A percentile compares a stretch with the other conserved stretches of the same genome.
phyloP scores from a whole-genome alignment of 805 yeast species.

The Kurtzmaniella cleridarum region DNA sequence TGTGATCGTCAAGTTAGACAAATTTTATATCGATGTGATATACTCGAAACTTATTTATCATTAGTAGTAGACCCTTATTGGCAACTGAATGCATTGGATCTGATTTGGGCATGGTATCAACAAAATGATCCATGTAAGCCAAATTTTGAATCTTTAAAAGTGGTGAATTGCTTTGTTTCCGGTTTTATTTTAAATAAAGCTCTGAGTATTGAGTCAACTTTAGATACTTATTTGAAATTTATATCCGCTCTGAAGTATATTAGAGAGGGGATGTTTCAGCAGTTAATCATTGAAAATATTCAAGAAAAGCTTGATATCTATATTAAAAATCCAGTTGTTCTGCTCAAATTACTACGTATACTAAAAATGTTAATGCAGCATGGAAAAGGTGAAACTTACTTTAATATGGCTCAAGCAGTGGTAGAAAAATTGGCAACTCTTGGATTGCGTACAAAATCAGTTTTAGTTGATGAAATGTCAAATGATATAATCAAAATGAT shows the following conservation, averaged over 20 bases:
- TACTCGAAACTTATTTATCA: conserved; percentile 33
- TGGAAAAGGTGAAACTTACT: not conserved
- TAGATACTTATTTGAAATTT: conserved; percentile 36
- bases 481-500: conserved; percentile 14
- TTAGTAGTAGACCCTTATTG: conserved; percentile 49
- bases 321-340: conserved; percentile 31
- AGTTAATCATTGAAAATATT: conserved; percentile 22
- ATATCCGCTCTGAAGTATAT: conserved; percentile 16
- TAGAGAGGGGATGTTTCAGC: conserved; percentile 19
- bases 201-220: conserved; percentile 38
- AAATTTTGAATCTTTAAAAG: conserved; percentile 12
- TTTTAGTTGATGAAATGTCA: conserved; percentile 34
- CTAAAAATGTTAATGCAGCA: conserved; percentile 12
- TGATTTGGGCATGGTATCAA: conserved; percentile 38
- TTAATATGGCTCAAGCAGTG: not conserved
- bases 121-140: conserved; percentile 19
- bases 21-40: conserved; percentile 30
- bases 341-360: conserved; percentile 29
- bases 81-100: conserved; percentile 52
- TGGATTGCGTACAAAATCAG: conserved; percentile 18
- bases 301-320: conserved; percentile 22
- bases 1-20: conserved; percentile 35
- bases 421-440: conserved; percentile 6
- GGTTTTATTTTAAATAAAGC: conserved; percentile 37
- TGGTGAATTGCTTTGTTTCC: conserved; percentile 24